These are phyloP conservation scores for Umbelopsis sp. DNA, from an alignment of 371 early-diverging fungal genomes.

Conservation along the genomic window DNA sequence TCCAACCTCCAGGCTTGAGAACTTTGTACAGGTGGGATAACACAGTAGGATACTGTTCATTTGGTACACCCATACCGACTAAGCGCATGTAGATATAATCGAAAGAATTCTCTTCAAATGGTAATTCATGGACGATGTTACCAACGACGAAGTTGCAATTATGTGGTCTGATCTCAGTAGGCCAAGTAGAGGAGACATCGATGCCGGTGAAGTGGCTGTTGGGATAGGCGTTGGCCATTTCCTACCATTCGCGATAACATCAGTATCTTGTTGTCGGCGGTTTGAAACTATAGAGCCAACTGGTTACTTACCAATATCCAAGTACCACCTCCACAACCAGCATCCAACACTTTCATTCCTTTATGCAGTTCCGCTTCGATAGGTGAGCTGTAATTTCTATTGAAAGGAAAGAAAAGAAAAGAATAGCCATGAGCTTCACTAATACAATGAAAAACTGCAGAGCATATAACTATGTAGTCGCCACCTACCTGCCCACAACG, in stretches of 20 bases:
- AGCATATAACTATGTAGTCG: background rate
- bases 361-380: constrained; percentile 17
- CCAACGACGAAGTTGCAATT: constrained; percentile 49
- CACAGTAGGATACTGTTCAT: constrained; percentile 50
- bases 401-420: background rate
- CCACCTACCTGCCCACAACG: constrained; percentile 30
- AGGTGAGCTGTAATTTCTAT: constrained; percentile 28
- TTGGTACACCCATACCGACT: constrained; percentile 53
- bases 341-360: constrained; percentile 27
- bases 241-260: constrained; percentile 28
- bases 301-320: constrained; percentile 34
- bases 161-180: constrained; percentile 44
- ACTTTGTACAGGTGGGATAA: constrained; percentile 54
- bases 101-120: constrained; percentile 62
- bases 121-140: constrained; percentile 53
- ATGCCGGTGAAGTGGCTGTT: constrained; percentile 57
- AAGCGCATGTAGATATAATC: constrained; percentile 62
- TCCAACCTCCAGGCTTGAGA: constrained; percentile 60
- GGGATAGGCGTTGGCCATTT: constrained; percentile 60
- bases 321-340: constrained; percentile 39
- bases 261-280: background rate
- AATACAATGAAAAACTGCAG: too few relatives aligned
- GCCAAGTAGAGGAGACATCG: constrained; percentile 59
- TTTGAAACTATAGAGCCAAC: background rate
- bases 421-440: too few relatives aligned